A percentile compares a stretch with the other conserved stretches of the same genome.
Evolutionary conservation across 306 rosid genomes (phyloP).

Genomic region (Vigna hirtella): DNA sequence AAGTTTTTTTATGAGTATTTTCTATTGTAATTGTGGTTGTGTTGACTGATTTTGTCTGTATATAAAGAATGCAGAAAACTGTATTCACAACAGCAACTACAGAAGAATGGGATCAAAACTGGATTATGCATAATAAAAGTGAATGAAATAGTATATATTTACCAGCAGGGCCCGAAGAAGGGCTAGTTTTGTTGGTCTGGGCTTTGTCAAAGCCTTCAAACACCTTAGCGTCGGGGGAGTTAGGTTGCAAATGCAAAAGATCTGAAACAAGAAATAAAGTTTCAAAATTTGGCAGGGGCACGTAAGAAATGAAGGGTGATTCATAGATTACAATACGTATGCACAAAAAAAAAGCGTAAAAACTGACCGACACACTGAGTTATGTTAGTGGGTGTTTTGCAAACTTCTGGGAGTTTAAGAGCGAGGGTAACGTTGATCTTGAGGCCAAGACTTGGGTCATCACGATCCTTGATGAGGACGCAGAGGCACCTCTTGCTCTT

Average conservation of each 20-base stretch:
- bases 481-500: conserved; percentile 77
- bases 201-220: conserved; percentile 50
- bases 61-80: too few species aligned
- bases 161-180: conserved; percentile 49
- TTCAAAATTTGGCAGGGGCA: not conserved
- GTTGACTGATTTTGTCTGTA: too few species aligned
- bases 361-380: conserved; percentile 65
- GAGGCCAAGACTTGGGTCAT: conserved; percentile 79
- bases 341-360: too few species aligned
- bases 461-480: conserved; percentile 66
- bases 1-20: too few species aligned
- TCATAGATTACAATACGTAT: not conserved
- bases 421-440: conserved; percentile 68
- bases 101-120: not conserved
- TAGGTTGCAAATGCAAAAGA: conserved; percentile 72
- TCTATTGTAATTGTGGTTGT: too few species aligned
- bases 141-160: not conserved
- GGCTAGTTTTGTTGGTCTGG: conserved; percentile 11
- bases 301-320: not conserved
- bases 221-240: conserved; percentile 64
- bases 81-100: too few species aligned
- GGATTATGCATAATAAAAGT: not conserved
- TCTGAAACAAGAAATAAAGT: conserved; percentile 48
- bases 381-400: conserved; percentile 60
- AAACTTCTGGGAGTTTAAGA: conserved; percentile 58